Conservation (phyloP, 2,329 filamentous ascomycete genomes). For the Aspergillus calidoustus region DNA sequence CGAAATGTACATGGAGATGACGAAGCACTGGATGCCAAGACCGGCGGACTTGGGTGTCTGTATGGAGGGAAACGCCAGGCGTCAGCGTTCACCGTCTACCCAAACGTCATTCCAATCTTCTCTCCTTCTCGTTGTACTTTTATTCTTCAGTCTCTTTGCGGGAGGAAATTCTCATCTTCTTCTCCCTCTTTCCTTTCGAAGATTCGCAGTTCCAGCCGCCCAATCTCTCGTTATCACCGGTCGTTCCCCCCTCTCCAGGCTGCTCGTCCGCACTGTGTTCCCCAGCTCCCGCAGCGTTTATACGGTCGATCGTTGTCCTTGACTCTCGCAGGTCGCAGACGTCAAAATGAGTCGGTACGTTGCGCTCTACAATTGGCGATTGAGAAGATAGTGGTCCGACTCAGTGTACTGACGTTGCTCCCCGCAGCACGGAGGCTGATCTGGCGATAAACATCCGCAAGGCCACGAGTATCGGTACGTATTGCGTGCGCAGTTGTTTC, state of each 20-base stretch:
- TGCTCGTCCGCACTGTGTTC: constrained; percentile 28
- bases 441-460: constrained; percentile 70
- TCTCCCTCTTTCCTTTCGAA: neutral
- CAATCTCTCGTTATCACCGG: constrained; percentile 5
- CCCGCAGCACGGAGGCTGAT: constrained; percentile 62
- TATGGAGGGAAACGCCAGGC: constrained; percentile 30
- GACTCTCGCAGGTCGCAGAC: constrained; percentile 48
- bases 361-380: constrained; percentile 6
- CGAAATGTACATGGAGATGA: constrained; percentile 13
- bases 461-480: constrained; percentile 65
- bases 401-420: neutral
- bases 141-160: constrained; percentile 21
- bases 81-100: constrained; percentile 36
- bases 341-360: constrained; percentile 66
- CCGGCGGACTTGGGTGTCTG: constrained; percentile 10
- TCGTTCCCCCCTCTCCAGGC: constrained; percentile 17
- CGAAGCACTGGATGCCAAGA: constrained; percentile 37
- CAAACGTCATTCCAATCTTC: constrained; percentile 38
- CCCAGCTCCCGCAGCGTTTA: constrained; percentile 26
- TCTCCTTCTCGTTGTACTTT: constrained; percentile 6
- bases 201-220: neutral
- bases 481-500: constrained; percentile 9
- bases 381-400: neutral
- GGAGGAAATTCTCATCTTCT: constrained; percentile 17
- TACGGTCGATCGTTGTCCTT: constrained; percentile 27